Evolutionary conservation across 1,284 basidiomycete species (phyloP).

Genomic region (Retiboletus flavoniger): DNA sequence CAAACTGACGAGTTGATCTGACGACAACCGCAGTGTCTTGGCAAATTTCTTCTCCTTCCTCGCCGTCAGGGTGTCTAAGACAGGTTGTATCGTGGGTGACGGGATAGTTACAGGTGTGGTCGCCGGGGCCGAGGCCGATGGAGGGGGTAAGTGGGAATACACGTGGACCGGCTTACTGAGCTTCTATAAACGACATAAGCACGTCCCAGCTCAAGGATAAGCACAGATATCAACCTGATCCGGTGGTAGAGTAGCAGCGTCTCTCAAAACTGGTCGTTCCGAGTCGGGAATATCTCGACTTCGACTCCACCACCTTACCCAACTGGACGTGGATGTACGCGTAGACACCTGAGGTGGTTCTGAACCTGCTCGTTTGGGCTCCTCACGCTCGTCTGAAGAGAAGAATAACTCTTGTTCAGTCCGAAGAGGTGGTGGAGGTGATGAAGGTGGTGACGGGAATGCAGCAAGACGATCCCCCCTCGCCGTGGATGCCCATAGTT

Average conservation of each 20-base stretch:
- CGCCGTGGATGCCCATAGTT: slow-evolving; percentile 52
- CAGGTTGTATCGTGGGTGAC: slow-evolving; percentile 28
- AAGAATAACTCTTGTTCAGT: slow-evolving; percentile 34
- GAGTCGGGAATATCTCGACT: slow-evolving; percentile 39
- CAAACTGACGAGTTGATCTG: slow-evolving; percentile 70
- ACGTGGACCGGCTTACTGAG: slow-evolving; percentile 2
- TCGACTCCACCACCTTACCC: slow-evolving; percentile 77
- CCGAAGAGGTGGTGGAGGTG: slow-evolving; percentile 34
- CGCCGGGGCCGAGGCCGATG: slow-evolving; percentile 29
- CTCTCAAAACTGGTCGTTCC: slow-evolving; percentile 26
- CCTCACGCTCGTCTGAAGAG: slow-evolving; percentile 31
- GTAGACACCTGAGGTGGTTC: slow-evolving; percentile 37
- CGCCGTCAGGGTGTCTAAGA: slow-evolving; percentile 9
- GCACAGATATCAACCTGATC: slow-evolving; percentile 19
- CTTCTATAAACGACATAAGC: slow-evolving; percentile 17
- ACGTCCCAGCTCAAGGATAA: neutral
- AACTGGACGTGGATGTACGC: slow-evolving; percentile 57
- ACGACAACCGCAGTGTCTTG: slow-evolving; percentile 88
- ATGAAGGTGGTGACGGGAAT: slow-evolving; percentile 23
- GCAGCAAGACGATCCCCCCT: slow-evolving; percentile 24
- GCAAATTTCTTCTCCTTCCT: slow-evolving; percentile 60
- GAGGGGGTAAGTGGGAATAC: slow-evolving; percentile 3
- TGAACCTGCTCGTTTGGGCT: slow-evolving; percentile 34
- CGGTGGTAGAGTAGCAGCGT: slow-evolving; percentile 15
- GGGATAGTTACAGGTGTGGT: slow-evolving; percentile 22